phyloP scores from a whole-genome alignment of 1,139 yeast species.

The Saccharomycopsis hybrid region DNA sequence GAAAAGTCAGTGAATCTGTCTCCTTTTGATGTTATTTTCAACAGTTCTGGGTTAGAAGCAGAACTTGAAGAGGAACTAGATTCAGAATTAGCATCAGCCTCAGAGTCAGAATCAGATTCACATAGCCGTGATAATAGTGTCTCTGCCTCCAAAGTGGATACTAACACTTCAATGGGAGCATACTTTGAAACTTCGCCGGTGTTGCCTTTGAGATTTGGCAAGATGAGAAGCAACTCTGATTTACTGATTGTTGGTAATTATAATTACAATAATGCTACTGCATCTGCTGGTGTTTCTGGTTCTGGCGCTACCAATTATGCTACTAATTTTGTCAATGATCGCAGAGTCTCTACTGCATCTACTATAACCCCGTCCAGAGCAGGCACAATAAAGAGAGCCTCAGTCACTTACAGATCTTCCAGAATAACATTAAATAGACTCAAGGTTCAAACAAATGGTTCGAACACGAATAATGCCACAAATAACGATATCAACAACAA shows the following conservation, averaged over 20 bases:
- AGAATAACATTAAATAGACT: conserved; percentile 14
- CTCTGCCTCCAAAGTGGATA: too few relatives aligned
- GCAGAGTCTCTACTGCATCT: conserved; percentile 18
- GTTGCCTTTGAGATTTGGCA: conserved; percentile 4
- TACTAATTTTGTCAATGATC: neutral
- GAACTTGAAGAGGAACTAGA: neutral
- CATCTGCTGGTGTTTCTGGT: too few relatives aligned
- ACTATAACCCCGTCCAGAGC: conserved; percentile 16
- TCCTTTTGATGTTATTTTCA: conserved; percentile 19
- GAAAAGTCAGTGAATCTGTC: neutral
- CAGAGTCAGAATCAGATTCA: too few relatives aligned
- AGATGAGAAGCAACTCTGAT: too few relatives aligned
- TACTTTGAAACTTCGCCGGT: neutral
- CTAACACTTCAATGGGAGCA: too few relatives aligned
- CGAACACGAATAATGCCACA: neutral
- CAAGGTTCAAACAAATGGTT: conserved; percentile 4
- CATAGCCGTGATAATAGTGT: too few relatives aligned
- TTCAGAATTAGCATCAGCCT: too few relatives aligned
- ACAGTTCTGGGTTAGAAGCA: neutral
- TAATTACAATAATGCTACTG: too few relatives aligned
- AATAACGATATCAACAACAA: too few relatives aligned
- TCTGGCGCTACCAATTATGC: neutral
- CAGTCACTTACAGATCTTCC: conserved; percentile 12
- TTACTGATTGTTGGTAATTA: too few relatives aligned
- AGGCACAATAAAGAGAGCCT: neutral